phyloP scores from a whole-genome alignment of 2,329 filamentous ascomycete species.

The Calonectria multiphialidica region DNA sequence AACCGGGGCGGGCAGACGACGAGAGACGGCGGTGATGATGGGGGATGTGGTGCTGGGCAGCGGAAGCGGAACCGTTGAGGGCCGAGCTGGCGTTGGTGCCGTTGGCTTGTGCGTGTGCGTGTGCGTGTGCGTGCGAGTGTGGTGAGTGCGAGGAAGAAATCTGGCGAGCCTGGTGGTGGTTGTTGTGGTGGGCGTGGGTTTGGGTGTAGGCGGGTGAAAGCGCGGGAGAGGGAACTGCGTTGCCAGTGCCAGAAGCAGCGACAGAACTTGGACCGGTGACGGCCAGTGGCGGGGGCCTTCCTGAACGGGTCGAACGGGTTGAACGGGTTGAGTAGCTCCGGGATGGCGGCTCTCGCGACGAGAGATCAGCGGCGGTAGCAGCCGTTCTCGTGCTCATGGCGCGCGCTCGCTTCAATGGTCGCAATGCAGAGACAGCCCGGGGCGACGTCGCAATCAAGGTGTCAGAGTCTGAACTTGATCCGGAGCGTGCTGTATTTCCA shows the following conservation, averaged over 20 bases:
- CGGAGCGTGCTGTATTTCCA: slow-evolving; percentile 4
- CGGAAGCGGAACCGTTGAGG: slow-evolving; percentile 22
- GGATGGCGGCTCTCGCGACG: slow-evolving; percentile 43
- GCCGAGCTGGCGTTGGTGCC: slow-evolving; percentile 25
- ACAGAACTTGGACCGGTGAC: slow-evolving; percentile 23
- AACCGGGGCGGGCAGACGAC: slow-evolving; percentile 55
- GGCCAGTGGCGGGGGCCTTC: slow-evolving; percentile 26
- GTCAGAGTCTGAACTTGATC: neutral
- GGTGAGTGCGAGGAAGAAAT: slow-evolving; percentile 40
- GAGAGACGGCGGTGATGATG: slow-evolving; percentile 54
- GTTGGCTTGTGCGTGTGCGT: slow-evolving; percentile 38
- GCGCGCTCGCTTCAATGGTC: neutral
- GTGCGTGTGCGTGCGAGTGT: slow-evolving; percentile 35
- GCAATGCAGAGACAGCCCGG: neutral
- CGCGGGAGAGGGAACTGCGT: slow-evolving; percentile 32
- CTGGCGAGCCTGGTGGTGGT: slow-evolving; percentile 41
- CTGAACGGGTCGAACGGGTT: slow-evolving; percentile 44
- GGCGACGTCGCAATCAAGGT: neutral
- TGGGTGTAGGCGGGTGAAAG: slow-evolving; percentile 23
- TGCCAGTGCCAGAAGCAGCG: slow-evolving; percentile 11
- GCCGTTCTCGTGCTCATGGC: slow-evolving; percentile 42
- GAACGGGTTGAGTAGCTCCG: slow-evolving; percentile 52
- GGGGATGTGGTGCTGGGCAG: slow-evolving; percentile 40
- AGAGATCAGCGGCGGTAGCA: slow-evolving; percentile 38
- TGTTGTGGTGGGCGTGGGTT: slow-evolving; percentile 6